Base-by-base conservation (phyloP, 768 basidiomycete genomes). In the Butyriboletus loyo region DNA sequence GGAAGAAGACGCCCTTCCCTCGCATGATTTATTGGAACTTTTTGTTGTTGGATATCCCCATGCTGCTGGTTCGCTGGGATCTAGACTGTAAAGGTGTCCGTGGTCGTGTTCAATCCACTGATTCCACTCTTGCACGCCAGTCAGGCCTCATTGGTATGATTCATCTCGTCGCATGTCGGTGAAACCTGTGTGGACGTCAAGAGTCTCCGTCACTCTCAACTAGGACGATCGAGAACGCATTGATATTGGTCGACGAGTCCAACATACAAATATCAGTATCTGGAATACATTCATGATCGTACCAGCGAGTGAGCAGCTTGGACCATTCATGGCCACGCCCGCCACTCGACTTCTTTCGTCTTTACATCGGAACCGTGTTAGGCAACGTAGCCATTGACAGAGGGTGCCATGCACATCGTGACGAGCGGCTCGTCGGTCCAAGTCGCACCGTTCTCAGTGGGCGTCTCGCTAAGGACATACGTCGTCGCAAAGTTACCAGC, bases 381-480 rank as follows among this genome's bases (percentile, higher is more conserved):
- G 5, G 28, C 51, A 48, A 50, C 2, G 6, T 32, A 34, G 14
- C 36, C 36, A 30, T 55, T 55, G 24, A 54, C 36, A 40, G 43
- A 49, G 1, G 51, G 55, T 22, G 52, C 52, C 55, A 56, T 53
- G 42, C 52, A 53, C 21, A 9, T 17, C 4, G 27, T 14, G 14
- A 56, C 52, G 22, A 55, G 54, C 17, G 42, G 9, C 27, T 46
- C 28, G 28, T 57, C 53, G 3, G 19, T 48, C 56, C 56, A 57
- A 3, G 21, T 39, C 1, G 19, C n/a, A 24, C 54, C 49, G 27
- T 15, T 52, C 14, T 52, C 7, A 0, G 25, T 47, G 0, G 56
- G 56, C 3, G 54, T 58, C 50, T 58, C 54, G 8, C 54, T 56
- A 17, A 58, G 56, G 11, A 39, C 30, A 27, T 57, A 51, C 1